These are phyloP conservation scores for Calonectria ilicicola DNA, from an alignment of 2,329 filamentous ascomycete species.

Conservation along the genomic window DNA sequence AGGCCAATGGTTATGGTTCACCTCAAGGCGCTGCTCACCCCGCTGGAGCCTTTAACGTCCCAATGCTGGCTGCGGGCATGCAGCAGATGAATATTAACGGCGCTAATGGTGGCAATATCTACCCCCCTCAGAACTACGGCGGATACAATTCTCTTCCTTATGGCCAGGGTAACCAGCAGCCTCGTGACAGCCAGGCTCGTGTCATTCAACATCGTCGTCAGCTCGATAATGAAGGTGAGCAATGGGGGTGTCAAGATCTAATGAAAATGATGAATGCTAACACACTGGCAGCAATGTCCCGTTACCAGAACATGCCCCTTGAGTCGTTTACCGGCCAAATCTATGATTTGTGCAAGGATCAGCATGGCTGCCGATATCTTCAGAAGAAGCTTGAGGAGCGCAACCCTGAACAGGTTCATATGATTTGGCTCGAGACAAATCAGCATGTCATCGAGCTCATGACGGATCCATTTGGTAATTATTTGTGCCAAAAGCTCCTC, in stretches of 20 bases:
- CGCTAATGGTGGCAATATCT: conserved; percentile 57
- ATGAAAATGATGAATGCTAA: conserved; percentile 43
- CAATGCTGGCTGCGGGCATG: conserved; percentile 76
- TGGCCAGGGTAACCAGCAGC: conserved; percentile 62
- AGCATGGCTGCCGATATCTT: conserved; percentile 95
- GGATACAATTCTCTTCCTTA: conserved; percentile 66
- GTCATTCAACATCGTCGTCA: conserved; percentile 81
- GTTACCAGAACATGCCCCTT: conserved; percentile 85
- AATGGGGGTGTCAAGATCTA: background rate
- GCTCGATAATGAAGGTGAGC: conserved; percentile 77
- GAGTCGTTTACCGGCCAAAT: conserved; percentile 86
- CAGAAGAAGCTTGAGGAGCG: conserved; percentile 98
- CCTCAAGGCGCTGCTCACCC: conserved; percentile 43
- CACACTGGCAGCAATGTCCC: conserved; percentile 70
- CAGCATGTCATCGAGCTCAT: conserved; percentile 96
- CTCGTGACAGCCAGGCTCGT: conserved; percentile 80
- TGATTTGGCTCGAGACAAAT: conserved; percentile 95
- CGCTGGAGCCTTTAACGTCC: conserved; percentile 45
- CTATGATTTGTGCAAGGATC: conserved; percentile 94
- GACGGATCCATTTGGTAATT: conserved; percentile 99
- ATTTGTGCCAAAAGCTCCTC: conserved; percentile 97
- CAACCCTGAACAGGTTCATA: conserved; percentile 83
- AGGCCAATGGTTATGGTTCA: conserved; percentile 44
- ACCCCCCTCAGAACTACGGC: conserved; percentile 68
- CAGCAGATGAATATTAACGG: conserved; percentile 71